Evolutionary conservation across 2,329 filamentous ascomycete species (phyloP), one percentile per base, ranked within the genome.

Genomic region (Talaromyces amestolkiae): DNA sequence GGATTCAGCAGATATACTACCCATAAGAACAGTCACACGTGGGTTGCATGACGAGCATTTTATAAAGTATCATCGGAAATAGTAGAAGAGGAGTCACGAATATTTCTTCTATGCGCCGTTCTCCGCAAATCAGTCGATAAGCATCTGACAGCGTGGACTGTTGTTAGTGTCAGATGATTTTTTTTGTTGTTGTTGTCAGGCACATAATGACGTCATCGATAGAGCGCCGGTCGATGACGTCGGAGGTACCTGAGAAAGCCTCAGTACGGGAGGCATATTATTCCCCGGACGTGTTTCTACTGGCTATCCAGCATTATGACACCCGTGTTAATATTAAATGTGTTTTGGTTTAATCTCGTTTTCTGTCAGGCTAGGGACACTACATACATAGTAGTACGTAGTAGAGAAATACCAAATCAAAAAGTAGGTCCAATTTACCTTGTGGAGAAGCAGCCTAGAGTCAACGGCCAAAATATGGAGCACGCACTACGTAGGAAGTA

Each of bases 131-230:
- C 49, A 31, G 17, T 33, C 17, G 13, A 31, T n/a, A 31, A n/a
- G 24, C 27, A 31, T 24, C 24, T 53, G 27, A 33, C 9, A 33
- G 22, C 22, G 22, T 22, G 22, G 22, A 31, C 6, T 31, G 27
- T 31, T 31, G 27, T 31, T 5, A 31, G 27, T 7, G 27, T 53
- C 49, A 33, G 27, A n/a, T 53, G 49, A 53, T 53, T 53, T n/a
- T 53, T 33, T 33, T n/a, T 22, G 49, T 35, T 17, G 47, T 56
- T 24, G 53, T 24, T 56, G 45, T 22, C 59, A 51, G 59, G 59
- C 45, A 62, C 58, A 27, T n/a, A 27, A 24, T 47, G 59, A 62
- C 47, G 47, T 51, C 59, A 62, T 49, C 58, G n/a, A 10, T 13
- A 9, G 47, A 9, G 22, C 27, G 15, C 24, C 13, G 17, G n/a